Evolutionary conservation across 805 yeast species (phyloP).

Genomic region (Metschnikowia gelsemii): DNA sequence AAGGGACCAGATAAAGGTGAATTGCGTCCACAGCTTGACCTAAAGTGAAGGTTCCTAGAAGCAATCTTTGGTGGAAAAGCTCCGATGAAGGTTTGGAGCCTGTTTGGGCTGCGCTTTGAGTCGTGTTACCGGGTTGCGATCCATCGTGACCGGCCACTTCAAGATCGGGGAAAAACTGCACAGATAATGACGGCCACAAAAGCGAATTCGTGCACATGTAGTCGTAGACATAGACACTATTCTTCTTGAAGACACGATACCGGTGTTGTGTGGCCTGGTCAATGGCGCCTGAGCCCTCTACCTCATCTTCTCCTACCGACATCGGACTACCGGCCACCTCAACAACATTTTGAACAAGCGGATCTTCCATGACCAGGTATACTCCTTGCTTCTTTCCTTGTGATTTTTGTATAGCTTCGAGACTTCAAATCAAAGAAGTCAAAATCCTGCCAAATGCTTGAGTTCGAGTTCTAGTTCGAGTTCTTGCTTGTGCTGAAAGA

Average conservation of each 20-base stretch:
- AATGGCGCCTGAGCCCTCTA: constrained; percentile 18
- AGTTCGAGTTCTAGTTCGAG: too few relatives aligned
- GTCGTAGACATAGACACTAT: constrained; percentile 55
- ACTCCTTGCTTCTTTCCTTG: neutral
- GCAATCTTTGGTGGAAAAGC: constrained; percentile 19
- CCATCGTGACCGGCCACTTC: constrained; percentile 9
- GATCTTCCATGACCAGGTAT: constrained; percentile 6
- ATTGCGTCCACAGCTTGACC: constrained; percentile 22
- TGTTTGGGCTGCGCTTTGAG: too few relatives aligned
- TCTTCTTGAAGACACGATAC: constrained; percentile 62
- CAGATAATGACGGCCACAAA: constrained; percentile 64
- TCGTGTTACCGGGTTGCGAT: too few relatives aligned
- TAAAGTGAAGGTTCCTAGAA: constrained; percentile 21
- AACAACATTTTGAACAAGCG: neutral
- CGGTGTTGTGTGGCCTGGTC: constrained; percentile 35
- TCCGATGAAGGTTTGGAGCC: constrained; percentile 6
- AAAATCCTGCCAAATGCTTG: too few relatives aligned
- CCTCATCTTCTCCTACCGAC: neutral
- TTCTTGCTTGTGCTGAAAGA: too few relatives aligned
- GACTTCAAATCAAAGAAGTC: too few relatives aligned
- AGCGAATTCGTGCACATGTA: constrained; percentile 51
- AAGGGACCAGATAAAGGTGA: constrained; percentile 35
- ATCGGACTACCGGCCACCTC: neutral
- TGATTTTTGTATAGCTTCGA: neutral
- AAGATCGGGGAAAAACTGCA: constrained; percentile 63